Evolutionary conservation across 1,284 basidiomycete genomes (phyloP), one percentile per base, ranked within the genome.

Genomic region (Cryptococcus sp.): DNA sequence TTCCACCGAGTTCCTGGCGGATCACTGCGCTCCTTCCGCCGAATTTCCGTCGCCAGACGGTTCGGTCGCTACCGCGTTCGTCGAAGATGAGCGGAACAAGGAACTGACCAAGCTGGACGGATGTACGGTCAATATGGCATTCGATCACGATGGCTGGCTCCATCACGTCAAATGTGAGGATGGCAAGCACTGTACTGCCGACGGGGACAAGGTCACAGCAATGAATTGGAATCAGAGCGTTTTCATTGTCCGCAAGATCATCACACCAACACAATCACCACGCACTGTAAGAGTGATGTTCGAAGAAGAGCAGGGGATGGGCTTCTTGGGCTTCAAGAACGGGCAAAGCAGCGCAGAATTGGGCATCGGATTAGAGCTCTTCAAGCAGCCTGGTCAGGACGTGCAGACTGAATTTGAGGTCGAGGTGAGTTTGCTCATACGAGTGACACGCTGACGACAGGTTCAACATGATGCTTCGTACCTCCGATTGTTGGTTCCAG

Each of bases 81-180:
- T 61, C 7, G 71, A 71, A 41, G 74, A 78, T 58, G 48, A 57
- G 49, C 66, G 74, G 20, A 79, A 79, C 57, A 58, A 59, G 39
- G 60, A 72, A 47, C 55, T 79, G 27, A 65, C 62, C 20, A 69
- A 70, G 38, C 61, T 79, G 44, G 57, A 74, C 50, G 70, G 71
- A 45, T 79, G 77, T 59, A 69, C 69, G 7, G 74, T 77, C 48
- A 73, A 75, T 52, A 60, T 79, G 25, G 76, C 65, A 3, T 75
- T 77, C 51, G 60, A 72, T 51, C 70, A 77, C 48, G 61, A 68
- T 3, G 75, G 72, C 3, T 73, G 60, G 50, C 44, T 79, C 16
- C 70, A 74, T 53, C 72, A 77, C 58, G 38, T 79, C 53, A 78
- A 77, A 57, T 78, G 76, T 59, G 62, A 70, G 49, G 70, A 74